Conservation (phyloP, 768 basidiomycete species). For the Lepiota subincarnata region DNA sequence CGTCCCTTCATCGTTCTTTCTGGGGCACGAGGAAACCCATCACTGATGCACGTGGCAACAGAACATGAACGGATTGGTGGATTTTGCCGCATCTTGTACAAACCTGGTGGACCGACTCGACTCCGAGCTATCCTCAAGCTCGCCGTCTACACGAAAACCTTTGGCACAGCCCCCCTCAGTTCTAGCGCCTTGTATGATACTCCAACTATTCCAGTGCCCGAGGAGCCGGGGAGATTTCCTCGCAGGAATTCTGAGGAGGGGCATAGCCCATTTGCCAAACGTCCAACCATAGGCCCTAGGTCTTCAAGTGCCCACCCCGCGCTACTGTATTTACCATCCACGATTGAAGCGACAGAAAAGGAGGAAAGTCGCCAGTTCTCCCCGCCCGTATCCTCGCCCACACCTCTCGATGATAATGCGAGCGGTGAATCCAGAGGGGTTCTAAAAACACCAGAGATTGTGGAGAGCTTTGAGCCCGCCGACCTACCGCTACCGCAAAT, state of each 20-base stretch:
- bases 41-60: constrained; percentile 55
- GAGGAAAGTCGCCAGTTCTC: background rate
- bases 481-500: background rate
- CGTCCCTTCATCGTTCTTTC: constrained; percentile 77
- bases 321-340: background rate
- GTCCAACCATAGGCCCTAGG: constrained; percentile 54
- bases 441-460: background rate
- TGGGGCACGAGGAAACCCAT: constrained; percentile 61
- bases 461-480: background rate
- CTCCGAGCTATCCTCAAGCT: constrained; percentile 65
- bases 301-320: constrained; percentile 39
- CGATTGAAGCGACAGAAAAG: background rate
- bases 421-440: background rate
- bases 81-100: constrained; percentile 85
- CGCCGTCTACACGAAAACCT: constrained; percentile 52
- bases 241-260: constrained; percentile 45
- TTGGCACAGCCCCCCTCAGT: constrained; percentile 22
- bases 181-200: background rate
- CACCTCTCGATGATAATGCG: background rate
- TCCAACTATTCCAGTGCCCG: background rate
- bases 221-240: constrained; percentile 10
- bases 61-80: constrained; percentile 81
- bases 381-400: background rate
- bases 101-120: constrained; percentile 81
- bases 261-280: constrained; percentile 17